A percentile compares a stretch with the other conserved stretches of the same genome.
These are phyloP conservation scores for Suillus ampliporus DNA, from an alignment of 768 basidiomycete species.

Conservation along the genomic window DNA sequence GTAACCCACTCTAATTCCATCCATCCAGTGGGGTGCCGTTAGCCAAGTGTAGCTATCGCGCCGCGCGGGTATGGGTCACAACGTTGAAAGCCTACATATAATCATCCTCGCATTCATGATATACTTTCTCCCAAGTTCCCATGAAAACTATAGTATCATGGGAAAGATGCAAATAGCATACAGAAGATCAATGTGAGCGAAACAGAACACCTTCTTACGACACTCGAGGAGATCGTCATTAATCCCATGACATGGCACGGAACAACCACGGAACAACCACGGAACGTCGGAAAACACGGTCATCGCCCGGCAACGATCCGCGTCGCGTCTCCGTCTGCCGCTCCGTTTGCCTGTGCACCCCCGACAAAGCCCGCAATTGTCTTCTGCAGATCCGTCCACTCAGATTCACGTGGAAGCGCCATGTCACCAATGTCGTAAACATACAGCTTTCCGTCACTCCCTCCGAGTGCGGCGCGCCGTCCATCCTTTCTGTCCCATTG, in stretches of 20 bases:
- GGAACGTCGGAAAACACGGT: background rate
- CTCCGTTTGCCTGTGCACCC: slow-evolving; percentile 50
- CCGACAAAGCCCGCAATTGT: slow-evolving; percentile 72
- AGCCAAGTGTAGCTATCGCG: background rate
- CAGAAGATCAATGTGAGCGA: background rate
- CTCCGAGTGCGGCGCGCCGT: slow-evolving; percentile 86
- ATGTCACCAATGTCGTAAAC: slow-evolving; percentile 95
- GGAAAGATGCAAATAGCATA: background rate
- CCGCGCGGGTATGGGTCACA: background rate
- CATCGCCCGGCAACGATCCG: slow-evolving; percentile 43
- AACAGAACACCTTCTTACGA: background rate
- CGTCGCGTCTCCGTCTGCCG: slow-evolving; percentile 33
- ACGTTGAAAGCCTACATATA: background rate
- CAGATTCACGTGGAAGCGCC: slow-evolving; percentile 84
- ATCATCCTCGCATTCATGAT: background rate
- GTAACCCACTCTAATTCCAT: slow-evolving; percentile 21
- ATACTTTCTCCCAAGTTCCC: background rate
- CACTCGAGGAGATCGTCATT: background rate
- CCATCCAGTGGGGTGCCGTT: background rate
- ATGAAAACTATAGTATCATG: background rate
- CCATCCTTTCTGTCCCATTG: slow-evolving; percentile 96
- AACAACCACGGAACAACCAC: background rate
- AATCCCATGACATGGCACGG: background rate
- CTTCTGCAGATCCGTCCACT: slow-evolving; percentile 94
- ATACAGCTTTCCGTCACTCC: slow-evolving; percentile 91